phyloP scores from a whole-genome alignment of 805 yeast species.

The Yamadazyma insecticola region DNA sequence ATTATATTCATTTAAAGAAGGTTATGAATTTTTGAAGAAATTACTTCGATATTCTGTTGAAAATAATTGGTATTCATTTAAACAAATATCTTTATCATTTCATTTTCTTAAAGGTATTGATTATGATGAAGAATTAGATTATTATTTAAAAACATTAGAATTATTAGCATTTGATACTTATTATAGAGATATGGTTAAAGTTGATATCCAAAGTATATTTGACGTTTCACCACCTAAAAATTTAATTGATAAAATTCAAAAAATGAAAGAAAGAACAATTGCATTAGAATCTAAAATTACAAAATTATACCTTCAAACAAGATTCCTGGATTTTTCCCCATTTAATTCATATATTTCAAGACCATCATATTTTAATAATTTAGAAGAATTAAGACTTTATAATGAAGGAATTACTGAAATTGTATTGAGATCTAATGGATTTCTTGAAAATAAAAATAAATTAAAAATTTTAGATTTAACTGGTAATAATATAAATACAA shows the following conservation, averaged over 20 bases:
- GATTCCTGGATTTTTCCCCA: too few species aligned
- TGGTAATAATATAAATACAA: constrained; percentile 12
- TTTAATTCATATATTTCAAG: constrained; percentile 1
- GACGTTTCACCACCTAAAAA: constrained; percentile 1
- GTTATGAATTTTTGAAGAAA: constrained; percentile 6
- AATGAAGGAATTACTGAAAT: constrained; percentile 10
- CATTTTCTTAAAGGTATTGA: neutral
- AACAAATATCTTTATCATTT: constrained; percentile 3
- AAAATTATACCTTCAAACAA: constrained; percentile 7
- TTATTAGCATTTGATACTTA: constrained; percentile 13
- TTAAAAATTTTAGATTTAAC: constrained; percentile 12
- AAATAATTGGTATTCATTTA: constrained; percentile 4
- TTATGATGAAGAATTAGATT: constrained; percentile 4
- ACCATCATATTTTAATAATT: constrained; percentile 6
- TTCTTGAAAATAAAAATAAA: neutral
- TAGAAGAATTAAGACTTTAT: constrained; percentile 11
- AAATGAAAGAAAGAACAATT: constrained; percentile 8
- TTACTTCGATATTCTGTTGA: constrained; percentile 7
- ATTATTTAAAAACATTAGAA: constrained; percentile 11
- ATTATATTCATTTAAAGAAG: constrained; percentile 6
- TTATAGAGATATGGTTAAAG: constrained; percentile 6
- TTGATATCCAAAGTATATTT: neutral
- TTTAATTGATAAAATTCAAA: neutral
- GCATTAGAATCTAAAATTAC: constrained; percentile 9
- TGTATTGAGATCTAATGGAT: neutral